A percentile compares a stretch with the other conserved stretches of the same genome.
These are phyloP conservation scores for Fusarium dlaminii DNA, from an alignment of 2,329 filamentous ascomycete species.

Conservation along the genomic window DNA sequence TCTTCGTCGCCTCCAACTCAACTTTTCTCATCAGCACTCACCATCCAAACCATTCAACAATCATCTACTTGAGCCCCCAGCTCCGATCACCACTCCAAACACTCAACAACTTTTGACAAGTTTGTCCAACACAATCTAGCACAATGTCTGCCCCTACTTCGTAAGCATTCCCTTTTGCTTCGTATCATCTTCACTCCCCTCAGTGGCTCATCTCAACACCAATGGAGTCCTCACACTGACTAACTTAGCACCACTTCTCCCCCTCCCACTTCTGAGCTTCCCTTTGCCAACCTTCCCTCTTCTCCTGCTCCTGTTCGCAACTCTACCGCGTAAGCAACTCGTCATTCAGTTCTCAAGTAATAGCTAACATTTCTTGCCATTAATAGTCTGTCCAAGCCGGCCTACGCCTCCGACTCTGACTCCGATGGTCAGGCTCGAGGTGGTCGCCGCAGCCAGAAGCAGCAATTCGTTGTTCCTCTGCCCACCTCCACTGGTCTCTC, in stretches of 20 bases:
- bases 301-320: conserved; percentile 31
- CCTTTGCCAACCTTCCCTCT: conserved; percentile 35
- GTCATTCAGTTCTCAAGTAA: not conserved
- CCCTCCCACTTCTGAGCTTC: conserved; percentile 31
- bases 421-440: conserved; percentile 45
- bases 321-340: conserved; percentile 35
- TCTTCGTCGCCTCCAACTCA: conserved; percentile 19
- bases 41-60: conserved; percentile 36
- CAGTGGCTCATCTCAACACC: conserved; percentile 1
- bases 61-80: conserved; percentile 37
- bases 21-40: conserved; percentile 34
- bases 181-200: not conserved
- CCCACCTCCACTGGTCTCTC: conserved; percentile 50
- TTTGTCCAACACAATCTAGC: conserved; percentile 30
- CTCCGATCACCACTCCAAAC: conserved; percentile 19
- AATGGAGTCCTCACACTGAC: conserved; percentile 34
- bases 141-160: conserved; percentile 42
- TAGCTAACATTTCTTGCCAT: conserved; percentile 17
- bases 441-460: conserved; percentile 40
- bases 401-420: conserved; percentile 45
- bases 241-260: conserved; percentile 34
- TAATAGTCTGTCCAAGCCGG: conserved; percentile 42
- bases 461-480: conserved; percentile 43
- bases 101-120: conserved; percentile 26
- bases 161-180: conserved; percentile 29